These are phyloP conservation scores for Trichoderma virens DNA, from an alignment of 495 filamentous ascomycete species.

Conservation along the genomic window DNA sequence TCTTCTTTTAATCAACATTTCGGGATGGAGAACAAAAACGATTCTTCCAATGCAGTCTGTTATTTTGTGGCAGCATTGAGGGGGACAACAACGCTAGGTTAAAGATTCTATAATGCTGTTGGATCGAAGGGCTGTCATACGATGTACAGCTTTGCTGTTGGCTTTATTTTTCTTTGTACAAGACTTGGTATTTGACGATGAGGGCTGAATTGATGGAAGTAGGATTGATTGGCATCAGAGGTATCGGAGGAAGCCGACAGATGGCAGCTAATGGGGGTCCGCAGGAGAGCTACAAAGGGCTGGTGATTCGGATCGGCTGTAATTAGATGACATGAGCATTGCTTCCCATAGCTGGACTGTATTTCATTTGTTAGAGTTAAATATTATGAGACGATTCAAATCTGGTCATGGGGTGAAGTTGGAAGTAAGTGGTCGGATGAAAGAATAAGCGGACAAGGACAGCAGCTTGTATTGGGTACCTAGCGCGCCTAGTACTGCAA, in stretches of 20 bases:
- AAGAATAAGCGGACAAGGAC: constrained; percentile 1
- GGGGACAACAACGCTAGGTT: background rate
- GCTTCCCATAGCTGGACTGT: constrained; percentile 4
- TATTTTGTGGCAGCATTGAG: background rate
- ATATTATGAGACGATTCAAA: background rate
- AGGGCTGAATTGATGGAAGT: background rate
- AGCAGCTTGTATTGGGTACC: no score
- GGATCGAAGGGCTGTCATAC: background rate
- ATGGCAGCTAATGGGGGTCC: background rate
- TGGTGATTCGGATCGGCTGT: background rate
- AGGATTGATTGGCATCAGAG: background rate
- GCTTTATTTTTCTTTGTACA: background rate
- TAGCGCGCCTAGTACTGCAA: no score
- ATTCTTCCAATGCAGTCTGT: background rate
- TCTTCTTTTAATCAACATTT: background rate
- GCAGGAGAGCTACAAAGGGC: background rate
- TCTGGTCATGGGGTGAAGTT: background rate
- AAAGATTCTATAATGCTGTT: background rate
- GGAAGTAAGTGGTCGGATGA: background rate
- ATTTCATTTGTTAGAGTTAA: constrained; percentile 2
- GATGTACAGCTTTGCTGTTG: background rate
- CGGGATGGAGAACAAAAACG: background rate
- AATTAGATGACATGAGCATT: background rate
- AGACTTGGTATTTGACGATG: background rate
- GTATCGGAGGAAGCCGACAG: background rate